Percentiles rank a stretch among this genome's conserved stretches.
These are phyloP conservation scores for Conidiobolus incongruus DNA, from an alignment of 371 early-diverging fungal genomes.

Conservation along the genomic window DNA sequence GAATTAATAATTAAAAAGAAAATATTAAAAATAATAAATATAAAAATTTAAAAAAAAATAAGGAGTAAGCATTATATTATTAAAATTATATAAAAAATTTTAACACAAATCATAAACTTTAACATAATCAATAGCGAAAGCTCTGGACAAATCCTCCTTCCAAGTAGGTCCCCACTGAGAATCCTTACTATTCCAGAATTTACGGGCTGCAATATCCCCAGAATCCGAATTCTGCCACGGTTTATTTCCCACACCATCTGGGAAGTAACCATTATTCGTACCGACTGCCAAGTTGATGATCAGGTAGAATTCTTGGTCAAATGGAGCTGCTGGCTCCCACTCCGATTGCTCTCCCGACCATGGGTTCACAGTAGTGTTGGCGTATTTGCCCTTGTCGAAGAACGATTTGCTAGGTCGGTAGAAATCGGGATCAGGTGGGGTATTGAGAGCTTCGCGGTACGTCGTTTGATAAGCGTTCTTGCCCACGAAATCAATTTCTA, in stretches of 20 bases:
- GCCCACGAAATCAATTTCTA: constrained; percentile 17
- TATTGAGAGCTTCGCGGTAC: no score
- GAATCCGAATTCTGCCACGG: background rate
- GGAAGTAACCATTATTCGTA: constrained; percentile 33
- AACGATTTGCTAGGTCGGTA: constrained; percentile 23
- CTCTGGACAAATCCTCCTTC: constrained; percentile 17
- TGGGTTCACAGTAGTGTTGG: constrained; percentile 18
- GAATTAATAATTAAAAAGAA: no score
- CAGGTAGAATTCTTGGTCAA: constrained; percentile 36
- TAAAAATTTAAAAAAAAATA: no score
- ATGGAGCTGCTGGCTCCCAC: constrained; percentile 24
- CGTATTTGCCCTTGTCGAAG: constrained; percentile 18
- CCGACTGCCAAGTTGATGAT: constrained; percentile 47
- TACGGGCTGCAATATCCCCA: constrained; percentile 13
- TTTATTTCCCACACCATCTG: constrained; percentile 12
- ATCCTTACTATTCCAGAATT: constrained; percentile 18
- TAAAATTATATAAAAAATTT: background rate
- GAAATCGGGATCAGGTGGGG: no score
- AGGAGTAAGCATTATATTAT: no score
- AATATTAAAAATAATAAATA: no score
- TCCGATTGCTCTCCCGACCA: constrained; percentile 27
- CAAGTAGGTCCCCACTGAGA: constrained; percentile 30
- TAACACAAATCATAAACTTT: constrained; percentile 14
- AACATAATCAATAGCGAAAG: constrained; percentile 29
- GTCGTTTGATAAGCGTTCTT: no score